These are phyloP conservation scores for Dryadomyces sulphureus DNA, from an alignment of 2,329 filamentous ascomycete species.

Conservation along the genomic window DNA sequence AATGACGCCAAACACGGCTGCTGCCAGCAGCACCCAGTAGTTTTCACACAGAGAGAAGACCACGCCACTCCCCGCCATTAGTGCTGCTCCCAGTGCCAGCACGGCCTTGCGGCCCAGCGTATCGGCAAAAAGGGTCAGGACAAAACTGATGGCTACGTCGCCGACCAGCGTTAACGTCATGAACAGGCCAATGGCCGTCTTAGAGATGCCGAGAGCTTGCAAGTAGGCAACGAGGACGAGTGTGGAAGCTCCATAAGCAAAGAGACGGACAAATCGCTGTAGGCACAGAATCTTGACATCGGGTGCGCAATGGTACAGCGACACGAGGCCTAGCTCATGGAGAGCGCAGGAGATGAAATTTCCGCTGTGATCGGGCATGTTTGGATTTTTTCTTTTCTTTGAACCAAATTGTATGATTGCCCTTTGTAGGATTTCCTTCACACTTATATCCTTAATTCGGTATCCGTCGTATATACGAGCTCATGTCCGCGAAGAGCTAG, in stretches of 20 bases:
- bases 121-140: conserved; percentile 45
- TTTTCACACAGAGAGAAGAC: conserved; percentile 36
- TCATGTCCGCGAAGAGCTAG: too few species aligned
- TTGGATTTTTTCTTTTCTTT: too few species aligned
- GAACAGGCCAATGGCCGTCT: conserved; percentile 42
- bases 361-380: too few species aligned
- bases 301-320: too few species aligned
- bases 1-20: conserved; percentile 46
- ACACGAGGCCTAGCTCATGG: too few species aligned
- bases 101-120: conserved; percentile 33
- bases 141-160: conserved; percentile 42
- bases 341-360: too few species aligned
- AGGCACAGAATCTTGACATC: not conserved
- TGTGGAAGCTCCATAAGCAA: conserved; percentile 45
- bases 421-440: too few species aligned
- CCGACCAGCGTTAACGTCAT: conserved; percentile 50
- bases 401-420: too few species aligned
- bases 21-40: conserved; percentile 43
- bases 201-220: conserved; percentile 30
- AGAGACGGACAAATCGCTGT: conserved; percentile 41
- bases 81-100: conserved; percentile 35
- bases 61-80: conserved; percentile 41
- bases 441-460: too few species aligned
- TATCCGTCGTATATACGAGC: too few species aligned
- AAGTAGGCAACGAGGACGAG: conserved; percentile 44